Base-by-base conservation (phyloP, 2,329 filamentous ascomycete species). In the Aspergillus intermedius region DNA sequence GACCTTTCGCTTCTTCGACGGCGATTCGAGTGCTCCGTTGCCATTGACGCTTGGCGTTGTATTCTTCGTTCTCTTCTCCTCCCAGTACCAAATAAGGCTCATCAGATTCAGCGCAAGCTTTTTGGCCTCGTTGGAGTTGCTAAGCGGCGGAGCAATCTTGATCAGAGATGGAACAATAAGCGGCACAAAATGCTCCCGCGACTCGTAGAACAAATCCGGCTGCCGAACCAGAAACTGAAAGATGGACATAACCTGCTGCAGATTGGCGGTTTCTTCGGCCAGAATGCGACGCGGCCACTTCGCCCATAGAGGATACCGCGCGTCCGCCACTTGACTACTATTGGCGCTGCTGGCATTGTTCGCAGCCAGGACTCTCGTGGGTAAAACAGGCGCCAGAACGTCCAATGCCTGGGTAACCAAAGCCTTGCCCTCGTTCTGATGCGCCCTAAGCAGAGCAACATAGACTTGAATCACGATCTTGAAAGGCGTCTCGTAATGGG, bases 381-480 rank as follows among this genome's bases (percentile, higher is more conserved):
- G 90, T 43, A 98, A 76, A 1, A 96, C 89, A 2, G 91, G 93
- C n/a, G 93, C 91, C 62, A 98, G 84, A 35, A 98, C 79, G 68
- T 98, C 93, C 41, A 98, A 75, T 4, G 91, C 91, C 65, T 98
- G 94, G 39, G 90, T 95, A 13, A 98, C 91, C 48, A 98, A 74
- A 10, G 89, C 83, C 48, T 91, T 83, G 17, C 91, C 93, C 71
- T 98, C 93, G 50, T 94, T 95, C 65, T 97, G 91, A 63, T 95
- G 95, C 1, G 91, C 91, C 68, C 89, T 87, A 21, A 98, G 74
- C 13, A 98, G 77, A 2, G 90, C 90, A 55, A 93, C 84, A 64
- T 98, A 98, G 19, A 98, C 91, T 66, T 97, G 91, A 17, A 87
- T 87, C 3, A 93, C 90, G 48, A 98, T 97, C 77, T 97, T 98